phyloP scores from a whole-genome alignment of 129 eudicot genomes.

The Solidago caesia region DNA sequence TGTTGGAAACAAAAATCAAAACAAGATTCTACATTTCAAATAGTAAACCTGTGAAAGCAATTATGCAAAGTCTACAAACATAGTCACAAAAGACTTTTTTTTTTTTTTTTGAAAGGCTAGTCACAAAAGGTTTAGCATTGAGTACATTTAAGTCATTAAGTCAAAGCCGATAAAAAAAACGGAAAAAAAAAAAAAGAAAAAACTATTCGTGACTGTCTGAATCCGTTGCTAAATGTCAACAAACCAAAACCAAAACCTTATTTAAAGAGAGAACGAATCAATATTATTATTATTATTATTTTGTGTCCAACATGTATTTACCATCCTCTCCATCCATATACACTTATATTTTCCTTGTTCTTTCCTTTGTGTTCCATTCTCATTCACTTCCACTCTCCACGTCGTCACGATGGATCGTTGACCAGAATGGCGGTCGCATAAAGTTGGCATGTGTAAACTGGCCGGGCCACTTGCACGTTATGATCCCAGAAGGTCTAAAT shows the following conservation, averaged over 20 bases:
- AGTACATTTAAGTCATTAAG: neutral
- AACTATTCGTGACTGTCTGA: neutral
- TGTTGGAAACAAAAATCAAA: neutral
- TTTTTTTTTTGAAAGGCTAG: no score
- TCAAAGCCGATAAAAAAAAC: neutral
- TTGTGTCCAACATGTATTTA: slow-evolving; percentile 22
- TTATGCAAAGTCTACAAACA: neutral
- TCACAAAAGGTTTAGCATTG: no score
- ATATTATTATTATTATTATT: neutral
- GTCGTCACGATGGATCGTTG: slow-evolving; percentile 65
- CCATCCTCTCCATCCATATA: neutral
- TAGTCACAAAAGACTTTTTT: no score
- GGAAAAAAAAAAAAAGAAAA: neutral
- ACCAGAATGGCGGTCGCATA: slow-evolving; percentile 45
- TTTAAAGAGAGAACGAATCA: neutral
- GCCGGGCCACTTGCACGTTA: slow-evolving; percentile 64
- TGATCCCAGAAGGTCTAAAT: slow-evolving; percentile 75
- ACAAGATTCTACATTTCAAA: no score
- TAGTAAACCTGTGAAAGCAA: slow-evolving; percentile 20
- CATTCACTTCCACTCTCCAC: slow-evolving; percentile 55
- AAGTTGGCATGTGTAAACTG: slow-evolving; percentile 69
- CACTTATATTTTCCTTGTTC: slow-evolving; percentile 21
- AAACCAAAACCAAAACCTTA: slow-evolving; percentile 1
- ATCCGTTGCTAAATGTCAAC: neutral
- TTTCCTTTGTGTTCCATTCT: slow-evolving; percentile 22